Conservation (phyloP, 768 basidiomycete genomes). For the Suillus occidentalis region DNA sequence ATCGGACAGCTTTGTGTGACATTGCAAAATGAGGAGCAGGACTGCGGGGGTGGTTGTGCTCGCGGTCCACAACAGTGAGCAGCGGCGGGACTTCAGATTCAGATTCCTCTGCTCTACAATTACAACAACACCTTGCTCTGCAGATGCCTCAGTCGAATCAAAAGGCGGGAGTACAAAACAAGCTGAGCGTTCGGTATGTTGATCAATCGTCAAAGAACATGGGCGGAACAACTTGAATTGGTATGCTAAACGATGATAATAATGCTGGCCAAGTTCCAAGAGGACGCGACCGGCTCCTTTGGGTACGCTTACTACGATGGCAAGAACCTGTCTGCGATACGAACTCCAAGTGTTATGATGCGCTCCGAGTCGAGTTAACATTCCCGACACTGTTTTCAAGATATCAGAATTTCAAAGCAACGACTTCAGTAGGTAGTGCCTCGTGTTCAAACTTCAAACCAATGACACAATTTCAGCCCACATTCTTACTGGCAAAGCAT, state of each 20-base stretch:
- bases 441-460: not conserved
- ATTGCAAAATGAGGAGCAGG: not conserved
- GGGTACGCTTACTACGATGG: not conserved
- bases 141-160: not conserved
- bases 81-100: no score
- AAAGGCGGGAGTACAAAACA: not conserved
- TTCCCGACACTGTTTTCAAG: no score
- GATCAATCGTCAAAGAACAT: not conserved
- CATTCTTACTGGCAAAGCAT: not conserved
- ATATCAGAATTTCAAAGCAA: no score
- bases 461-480: not conserved
- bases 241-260: not conserved
- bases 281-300: not conserved
- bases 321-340: not conserved
- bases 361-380: not conserved
- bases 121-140: not conserved
- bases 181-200: not conserved
- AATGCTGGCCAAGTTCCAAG: not conserved
- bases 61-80: no score
- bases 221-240: not conserved
- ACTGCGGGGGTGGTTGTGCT: not conserved
- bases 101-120: no score
- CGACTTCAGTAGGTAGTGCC: no score
- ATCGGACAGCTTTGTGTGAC: not conserved
- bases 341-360: not conserved